phyloP scores from a whole-genome alignment of 2,329 filamentous ascomycete species.

The Trichothecium sympodiale region DNA sequence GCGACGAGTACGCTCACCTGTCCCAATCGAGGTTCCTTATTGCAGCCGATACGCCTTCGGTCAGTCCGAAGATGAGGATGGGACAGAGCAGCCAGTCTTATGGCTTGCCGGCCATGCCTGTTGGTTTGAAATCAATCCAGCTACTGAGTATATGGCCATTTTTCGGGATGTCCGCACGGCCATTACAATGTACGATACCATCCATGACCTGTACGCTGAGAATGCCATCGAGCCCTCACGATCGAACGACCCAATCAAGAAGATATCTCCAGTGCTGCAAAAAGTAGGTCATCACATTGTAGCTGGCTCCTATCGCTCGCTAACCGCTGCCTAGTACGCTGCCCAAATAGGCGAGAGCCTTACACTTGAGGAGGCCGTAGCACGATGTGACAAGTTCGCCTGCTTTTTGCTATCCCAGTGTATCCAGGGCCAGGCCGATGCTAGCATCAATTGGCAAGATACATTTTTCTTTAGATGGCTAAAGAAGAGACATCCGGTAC shows the following conservation, averaged over 20 bases:
- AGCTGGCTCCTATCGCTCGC: no score
- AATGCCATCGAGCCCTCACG: conserved; percentile 10
- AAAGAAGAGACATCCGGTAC: conserved; percentile 26
- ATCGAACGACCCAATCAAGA: conserved; percentile 17
- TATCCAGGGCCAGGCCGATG: conserved; percentile 20
- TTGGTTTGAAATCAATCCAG: conserved; percentile 57
- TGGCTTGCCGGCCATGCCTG: conserved; percentile 41
- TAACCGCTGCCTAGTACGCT: conserved; percentile 30
- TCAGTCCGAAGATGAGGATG: neutral
- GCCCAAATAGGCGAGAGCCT: conserved; percentile 40
- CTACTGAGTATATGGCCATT: conserved; percentile 41
- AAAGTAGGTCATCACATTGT: conserved; percentile 12
- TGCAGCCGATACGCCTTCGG: conserved; percentile 2
- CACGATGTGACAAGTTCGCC: conserved; percentile 35
- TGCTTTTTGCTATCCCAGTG: conserved; percentile 43
- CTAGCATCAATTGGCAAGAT: conserved; percentile 26
- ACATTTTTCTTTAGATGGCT: conserved; percentile 42
- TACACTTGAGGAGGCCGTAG: conserved; percentile 35
- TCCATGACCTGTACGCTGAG: conserved; percentile 43
- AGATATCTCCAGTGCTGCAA: conserved; percentile 20
- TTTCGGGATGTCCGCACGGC: conserved; percentile 52
- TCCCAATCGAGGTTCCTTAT: neutral
- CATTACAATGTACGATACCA: conserved; percentile 50
- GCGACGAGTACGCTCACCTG: neutral
- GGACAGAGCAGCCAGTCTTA: neutral